A percentile compares a stretch with the other conserved stretches of the same genome.
These are phyloP conservation scores for Limnomonas spitsbergensis DNA, from an alignment of 139 green algal genomes.

Conservation along the genomic window DNA sequence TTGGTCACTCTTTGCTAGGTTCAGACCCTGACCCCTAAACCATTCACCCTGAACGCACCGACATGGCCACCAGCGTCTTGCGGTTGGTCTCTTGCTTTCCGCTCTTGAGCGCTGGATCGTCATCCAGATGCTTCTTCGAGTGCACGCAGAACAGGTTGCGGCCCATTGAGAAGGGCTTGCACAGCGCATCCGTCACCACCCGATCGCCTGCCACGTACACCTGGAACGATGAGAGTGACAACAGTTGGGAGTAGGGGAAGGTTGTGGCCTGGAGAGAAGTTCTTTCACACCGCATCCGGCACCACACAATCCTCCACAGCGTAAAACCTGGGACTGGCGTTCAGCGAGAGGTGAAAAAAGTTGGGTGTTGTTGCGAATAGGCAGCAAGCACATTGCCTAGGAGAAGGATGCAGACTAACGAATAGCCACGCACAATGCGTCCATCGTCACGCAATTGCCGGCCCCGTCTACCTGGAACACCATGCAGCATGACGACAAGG, in stretches of 20 bases:
- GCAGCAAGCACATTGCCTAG: too few relatives aligned
- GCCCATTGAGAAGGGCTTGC: slow-evolving; percentile 98
- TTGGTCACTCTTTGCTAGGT: too few relatives aligned
- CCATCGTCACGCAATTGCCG: too few relatives aligned
- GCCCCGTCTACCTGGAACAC: too few relatives aligned
- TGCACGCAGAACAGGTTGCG: slow-evolving; percentile 99
- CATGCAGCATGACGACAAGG: too few relatives aligned
- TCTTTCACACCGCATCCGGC: slow-evolving; percentile 91
- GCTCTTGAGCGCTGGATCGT: slow-evolving; percentile 80
- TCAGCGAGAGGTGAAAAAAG: too few relatives aligned
- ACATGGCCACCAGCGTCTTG: slow-evolving; percentile 19
- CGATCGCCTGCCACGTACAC: slow-evolving; percentile 85
- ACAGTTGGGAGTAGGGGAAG: slow-evolving; percentile 36
- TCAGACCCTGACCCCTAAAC: too few relatives aligned
- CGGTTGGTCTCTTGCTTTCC: slow-evolving; percentile 42
- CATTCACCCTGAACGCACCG: too few relatives aligned
- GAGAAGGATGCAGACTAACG: too few relatives aligned
- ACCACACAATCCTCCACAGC: slow-evolving; percentile 90
- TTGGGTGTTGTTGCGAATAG: too few relatives aligned
- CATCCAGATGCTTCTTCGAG: slow-evolving; percentile 96
- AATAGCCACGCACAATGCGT: too few relatives aligned
- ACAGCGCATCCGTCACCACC: slow-evolving; percentile 93
- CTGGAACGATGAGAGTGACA: slow-evolving; percentile 18
- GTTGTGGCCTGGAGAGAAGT: slow-evolving; percentile 98
- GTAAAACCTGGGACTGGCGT: too few relatives aligned